phyloP scores from a whole-genome alignment of 495 filamentous ascomycete genomes.

The Ascodesmis nigricans region DNA sequence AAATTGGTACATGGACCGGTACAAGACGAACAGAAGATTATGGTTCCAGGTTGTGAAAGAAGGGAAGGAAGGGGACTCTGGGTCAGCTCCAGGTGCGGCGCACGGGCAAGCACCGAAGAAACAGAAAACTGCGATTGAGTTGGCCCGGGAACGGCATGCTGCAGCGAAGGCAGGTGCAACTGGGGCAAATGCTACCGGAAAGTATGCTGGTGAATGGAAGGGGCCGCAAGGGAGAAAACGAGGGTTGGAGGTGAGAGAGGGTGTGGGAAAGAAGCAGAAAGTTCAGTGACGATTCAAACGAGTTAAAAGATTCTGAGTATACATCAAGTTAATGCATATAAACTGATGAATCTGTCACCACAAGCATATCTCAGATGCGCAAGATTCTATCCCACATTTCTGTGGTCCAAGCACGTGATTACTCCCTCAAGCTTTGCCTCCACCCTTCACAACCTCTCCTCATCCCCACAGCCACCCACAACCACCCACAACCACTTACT shows the following conservation, averaged over 20 bases:
- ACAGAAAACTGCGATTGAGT: conserved; percentile 20
- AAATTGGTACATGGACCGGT: conserved; percentile 82
- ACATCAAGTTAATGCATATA: too few species aligned
- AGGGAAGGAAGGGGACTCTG: not conserved
- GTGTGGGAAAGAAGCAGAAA: conserved; percentile 2
- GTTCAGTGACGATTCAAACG: too few species aligned
- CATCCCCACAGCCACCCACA: too few species aligned
- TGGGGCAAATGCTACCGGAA: conserved; percentile 1
- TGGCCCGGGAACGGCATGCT: conserved; percentile 21
- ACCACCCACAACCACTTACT: too few species aligned
- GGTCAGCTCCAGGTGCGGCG: not conserved
- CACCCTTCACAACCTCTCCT: too few species aligned
- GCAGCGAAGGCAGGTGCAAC: conserved; percentile 7
- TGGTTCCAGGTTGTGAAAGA: conserved; percentile 19
- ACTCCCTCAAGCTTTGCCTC: too few species aligned
- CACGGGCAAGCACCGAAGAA: conserved; percentile 3
- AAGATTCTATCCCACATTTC: too few species aligned
- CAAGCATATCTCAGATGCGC: too few species aligned
- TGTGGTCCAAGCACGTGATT: too few species aligned
- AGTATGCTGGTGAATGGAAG: not conserved
- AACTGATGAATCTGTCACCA: too few species aligned
- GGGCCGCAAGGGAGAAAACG: not conserved
- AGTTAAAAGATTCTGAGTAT: too few species aligned
- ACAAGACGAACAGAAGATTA: conserved; percentile 26
- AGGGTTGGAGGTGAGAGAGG: conserved; percentile 1